Conservation (phyloP, 129 eudicot species). For the Rutidosis leptorrhynchoides region DNA sequence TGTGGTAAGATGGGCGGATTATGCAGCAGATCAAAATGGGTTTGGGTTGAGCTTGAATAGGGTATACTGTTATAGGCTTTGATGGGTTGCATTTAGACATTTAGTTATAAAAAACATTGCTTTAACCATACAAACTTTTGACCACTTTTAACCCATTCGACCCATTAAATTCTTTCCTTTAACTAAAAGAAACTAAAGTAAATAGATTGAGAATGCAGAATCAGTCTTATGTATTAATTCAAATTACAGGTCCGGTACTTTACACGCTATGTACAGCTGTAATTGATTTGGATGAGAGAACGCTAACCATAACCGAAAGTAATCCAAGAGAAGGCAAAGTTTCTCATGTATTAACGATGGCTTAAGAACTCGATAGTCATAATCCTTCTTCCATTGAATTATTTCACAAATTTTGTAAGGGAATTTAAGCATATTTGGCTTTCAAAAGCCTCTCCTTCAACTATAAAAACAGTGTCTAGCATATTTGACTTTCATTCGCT, state of each 20-base stretch:
- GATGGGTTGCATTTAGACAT: neutral
- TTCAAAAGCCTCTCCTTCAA: too few species aligned
- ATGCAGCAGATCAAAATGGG: neutral
- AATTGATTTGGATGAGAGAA: slow-evolving; percentile 71
- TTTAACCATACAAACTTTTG: neutral
- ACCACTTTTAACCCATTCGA: neutral
- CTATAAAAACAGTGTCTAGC: too few species aligned
- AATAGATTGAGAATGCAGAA: neutral
- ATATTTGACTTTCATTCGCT: too few species aligned
- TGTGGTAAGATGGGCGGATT: neutral
- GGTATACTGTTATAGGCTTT: neutral
- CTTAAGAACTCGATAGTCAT: slow-evolving; percentile 17
- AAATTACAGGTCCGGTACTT: slow-evolving; percentile 71
- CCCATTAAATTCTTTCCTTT: neutral
- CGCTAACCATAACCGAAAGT: slow-evolving; percentile 55
- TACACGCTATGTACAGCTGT: slow-evolving; percentile 87
- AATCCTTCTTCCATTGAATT: neutral
- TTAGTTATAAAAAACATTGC: too few species aligned
- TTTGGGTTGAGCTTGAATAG: neutral
- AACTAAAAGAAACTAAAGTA: neutral
- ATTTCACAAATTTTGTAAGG: neutral
- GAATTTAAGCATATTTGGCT: neutral
- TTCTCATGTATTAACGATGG: slow-evolving; percentile 48
- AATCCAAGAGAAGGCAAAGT: slow-evolving; percentile 59
- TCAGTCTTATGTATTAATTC: neutral